A percentile compares a stretch with the other conserved stretches of the same genome.
Evolutionary conservation across 305 asterid genomes (phyloP).

Genomic region (Ilex paraguariensis): DNA sequence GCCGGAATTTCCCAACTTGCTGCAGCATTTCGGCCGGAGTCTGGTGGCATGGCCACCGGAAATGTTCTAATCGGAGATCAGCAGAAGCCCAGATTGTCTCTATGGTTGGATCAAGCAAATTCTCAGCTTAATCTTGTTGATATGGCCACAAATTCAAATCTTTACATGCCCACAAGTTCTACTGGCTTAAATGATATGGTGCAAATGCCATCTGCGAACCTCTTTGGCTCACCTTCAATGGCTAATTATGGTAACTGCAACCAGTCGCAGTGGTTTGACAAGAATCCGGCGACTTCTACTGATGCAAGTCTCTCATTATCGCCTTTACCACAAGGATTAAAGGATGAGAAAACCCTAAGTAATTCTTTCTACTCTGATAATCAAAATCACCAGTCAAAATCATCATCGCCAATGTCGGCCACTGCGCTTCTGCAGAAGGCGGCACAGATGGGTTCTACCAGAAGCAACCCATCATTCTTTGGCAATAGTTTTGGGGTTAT

Average conservation of each 20-base stretch:
- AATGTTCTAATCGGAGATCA: constrained; percentile 17
- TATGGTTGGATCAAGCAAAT: constrained; percentile 37
- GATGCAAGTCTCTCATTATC: constrained; percentile 36
- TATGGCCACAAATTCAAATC: constrained; percentile 28
- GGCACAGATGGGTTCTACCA: constrained; percentile 78
- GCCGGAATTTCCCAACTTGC: constrained; percentile 25
- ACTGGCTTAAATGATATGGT: constrained; percentile 35
- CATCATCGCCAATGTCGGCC: constrained; percentile 69
- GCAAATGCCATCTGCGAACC: constrained; percentile 38
- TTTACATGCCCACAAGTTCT: constrained; percentile 32
- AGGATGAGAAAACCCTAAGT: constrained; percentile 32
- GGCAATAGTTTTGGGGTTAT: constrained; percentile 51
- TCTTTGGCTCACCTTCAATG: constrained; percentile 27
- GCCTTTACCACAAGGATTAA: constrained; percentile 23
- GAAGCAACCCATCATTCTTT: constrained; percentile 43
- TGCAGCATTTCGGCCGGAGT: constrained; percentile 24
- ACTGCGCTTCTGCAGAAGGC: constrained; percentile 88
- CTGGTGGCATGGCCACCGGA: constrained; percentile 7
- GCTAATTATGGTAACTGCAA: constrained; percentile 26
- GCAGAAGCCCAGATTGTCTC: constrained; percentile 30
- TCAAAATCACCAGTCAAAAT: constrained; percentile 15
- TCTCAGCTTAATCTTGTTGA: constrained; percentile 15
- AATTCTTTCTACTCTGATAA: constrained; percentile 38
- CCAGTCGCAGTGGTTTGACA: background rate
- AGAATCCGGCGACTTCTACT: background rate